Percentiles rank a stretch among this genome's conserved stretches.
phyloP scores from a whole-genome alignment of 805 yeast species.

The Lachancea fermentati region DNA sequence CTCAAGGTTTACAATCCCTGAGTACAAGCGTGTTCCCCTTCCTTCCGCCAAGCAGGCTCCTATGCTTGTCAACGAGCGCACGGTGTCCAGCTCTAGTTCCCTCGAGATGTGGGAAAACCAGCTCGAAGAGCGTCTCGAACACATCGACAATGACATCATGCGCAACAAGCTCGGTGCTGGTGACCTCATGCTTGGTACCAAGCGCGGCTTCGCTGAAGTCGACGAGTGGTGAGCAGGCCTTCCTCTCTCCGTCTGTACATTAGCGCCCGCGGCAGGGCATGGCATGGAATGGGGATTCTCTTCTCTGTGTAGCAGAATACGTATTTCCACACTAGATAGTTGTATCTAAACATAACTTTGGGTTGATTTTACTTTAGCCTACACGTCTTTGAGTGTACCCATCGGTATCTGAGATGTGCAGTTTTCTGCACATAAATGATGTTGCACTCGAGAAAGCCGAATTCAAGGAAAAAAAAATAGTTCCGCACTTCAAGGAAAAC shows the following conservation, averaged over 20 bases:
- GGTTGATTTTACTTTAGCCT: too few species aligned
- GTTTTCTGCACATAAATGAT: too few species aligned
- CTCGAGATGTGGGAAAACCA: slow-evolving; percentile 37
- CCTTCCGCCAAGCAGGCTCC: slow-evolving; percentile 33
- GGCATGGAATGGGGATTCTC: too few species aligned
- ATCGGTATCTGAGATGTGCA: too few species aligned
- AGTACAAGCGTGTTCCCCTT: slow-evolving; percentile 34
- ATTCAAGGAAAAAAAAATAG: too few species aligned
- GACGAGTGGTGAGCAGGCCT: slow-evolving; percentile 3
- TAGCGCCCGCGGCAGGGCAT: neutral
- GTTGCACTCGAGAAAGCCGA: too few species aligned
- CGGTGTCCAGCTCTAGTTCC: slow-evolving; percentile 33
- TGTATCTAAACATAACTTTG: too few species aligned
- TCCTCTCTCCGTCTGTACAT: neutral
- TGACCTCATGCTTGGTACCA: slow-evolving; percentile 12
- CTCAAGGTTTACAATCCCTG: slow-evolving; percentile 23
- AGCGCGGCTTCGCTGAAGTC: slow-evolving; percentile 11
- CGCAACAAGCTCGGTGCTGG: slow-evolving; percentile 21
- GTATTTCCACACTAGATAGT: too few species aligned
- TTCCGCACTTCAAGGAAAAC: too few species aligned
- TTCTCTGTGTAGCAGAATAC: too few species aligned
- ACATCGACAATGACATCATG: slow-evolving; percentile 29
- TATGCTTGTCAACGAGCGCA: slow-evolving; percentile 30
- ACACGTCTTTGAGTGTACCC: too few species aligned
- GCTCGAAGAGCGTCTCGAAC: slow-evolving; percentile 32